Evolutionary conservation across 371 early-diverging fungal genomes (phyloP).

Genomic region (Haplosporangium sp.): DNA sequence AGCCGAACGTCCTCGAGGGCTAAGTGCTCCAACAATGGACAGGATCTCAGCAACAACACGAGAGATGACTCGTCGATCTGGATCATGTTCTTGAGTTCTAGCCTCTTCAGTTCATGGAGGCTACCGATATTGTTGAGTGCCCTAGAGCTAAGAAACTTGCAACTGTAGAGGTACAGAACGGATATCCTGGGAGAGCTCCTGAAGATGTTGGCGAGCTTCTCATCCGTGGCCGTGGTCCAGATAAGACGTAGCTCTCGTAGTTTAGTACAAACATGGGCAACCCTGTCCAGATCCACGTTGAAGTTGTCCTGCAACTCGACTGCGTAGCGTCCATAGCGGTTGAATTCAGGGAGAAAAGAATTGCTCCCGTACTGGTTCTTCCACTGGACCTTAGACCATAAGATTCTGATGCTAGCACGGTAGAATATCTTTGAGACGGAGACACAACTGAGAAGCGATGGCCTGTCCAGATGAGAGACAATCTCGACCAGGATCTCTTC

Average conservation of each 20-base stretch:
- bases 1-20: constrained; percentile 36
- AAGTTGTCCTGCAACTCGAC: constrained; percentile 46
- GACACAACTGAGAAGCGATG: constrained; percentile 32
- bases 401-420: constrained; percentile 26
- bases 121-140: constrained; percentile 14
- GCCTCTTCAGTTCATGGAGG: constrained; percentile 12
- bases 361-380: constrained; percentile 19
- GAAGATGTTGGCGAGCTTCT: constrained; percentile 21
- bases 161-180: constrained; percentile 29
- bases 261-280: constrained; percentile 36
- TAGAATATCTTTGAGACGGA: constrained; percentile 45
- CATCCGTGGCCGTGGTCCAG: constrained; percentile 32
- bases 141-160: constrained; percentile 23
- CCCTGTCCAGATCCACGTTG: constrained; percentile 34
- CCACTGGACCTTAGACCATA: constrained; percentile 46
- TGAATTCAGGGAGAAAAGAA: constrained; percentile 36
- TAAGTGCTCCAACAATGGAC: constrained; percentile 33
- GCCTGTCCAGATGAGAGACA: constrained; percentile 32
- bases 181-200: constrained; percentile 36
- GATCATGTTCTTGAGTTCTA: constrained; percentile 43
- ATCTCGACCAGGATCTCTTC: constrained; percentile 48
- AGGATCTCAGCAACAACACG: constrained; percentile 14
- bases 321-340: constrained; percentile 42
- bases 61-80: constrained; percentile 27
- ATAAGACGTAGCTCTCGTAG: constrained; percentile 39